Evolutionary conservation across 225 moss, liverwort and hornwort genomes (phyloP).

Genomic region (Climacium dendroides): DNA sequence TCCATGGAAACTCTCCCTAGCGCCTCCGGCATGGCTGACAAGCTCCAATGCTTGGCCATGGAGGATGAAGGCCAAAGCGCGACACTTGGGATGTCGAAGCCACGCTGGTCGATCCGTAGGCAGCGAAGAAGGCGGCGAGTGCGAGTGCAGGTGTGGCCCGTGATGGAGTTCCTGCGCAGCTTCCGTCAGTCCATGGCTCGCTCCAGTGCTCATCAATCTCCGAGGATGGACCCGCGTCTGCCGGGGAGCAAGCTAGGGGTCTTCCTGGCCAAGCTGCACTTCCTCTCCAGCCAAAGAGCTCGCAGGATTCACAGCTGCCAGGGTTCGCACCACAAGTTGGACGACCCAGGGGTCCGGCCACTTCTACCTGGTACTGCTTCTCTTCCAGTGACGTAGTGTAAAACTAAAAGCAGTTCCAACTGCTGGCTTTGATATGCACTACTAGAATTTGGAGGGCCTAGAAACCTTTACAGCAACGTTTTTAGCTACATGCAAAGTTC

Average conservation of each 20-base stretch:
- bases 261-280: not conserved
- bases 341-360: not conserved
- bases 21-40: not conserved
- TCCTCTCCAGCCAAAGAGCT: not conserved
- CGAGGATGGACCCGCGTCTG: not conserved
- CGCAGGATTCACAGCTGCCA: constrained; percentile 1
- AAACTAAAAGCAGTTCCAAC: not conserved
- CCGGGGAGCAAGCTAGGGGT: not conserved
- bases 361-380: not conserved
- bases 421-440: not conserved
- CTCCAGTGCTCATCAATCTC: not conserved
- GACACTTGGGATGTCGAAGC: not conserved
- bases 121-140: not conserved
- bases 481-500: not conserved
- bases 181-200: not conserved
- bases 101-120: not conserved
- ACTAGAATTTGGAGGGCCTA: not conserved
- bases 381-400: not conserved
- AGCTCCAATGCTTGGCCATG: not conserved
- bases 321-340: not conserved
- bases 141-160: not conserved
- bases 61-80: not conserved
- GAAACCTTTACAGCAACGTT: not conserved
- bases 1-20: not conserved
- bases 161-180: not conserved